Evolutionary conservation across 345 rosid genomes (phyloP).

Genomic region (Eucalyptus polybractea): DNA sequence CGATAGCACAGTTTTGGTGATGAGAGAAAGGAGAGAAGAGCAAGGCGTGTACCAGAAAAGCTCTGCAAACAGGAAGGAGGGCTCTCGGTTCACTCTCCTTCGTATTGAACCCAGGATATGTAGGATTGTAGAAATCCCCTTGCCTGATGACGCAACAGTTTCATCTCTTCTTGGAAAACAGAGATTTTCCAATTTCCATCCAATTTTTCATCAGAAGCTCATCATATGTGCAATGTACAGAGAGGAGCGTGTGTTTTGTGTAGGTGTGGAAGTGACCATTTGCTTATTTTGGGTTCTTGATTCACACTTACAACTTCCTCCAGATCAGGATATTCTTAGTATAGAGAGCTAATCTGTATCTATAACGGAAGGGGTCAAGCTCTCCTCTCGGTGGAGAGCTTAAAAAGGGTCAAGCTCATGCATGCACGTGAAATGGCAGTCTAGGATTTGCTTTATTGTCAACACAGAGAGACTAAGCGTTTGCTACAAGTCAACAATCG

Average conservation of each 20-base stretch:
- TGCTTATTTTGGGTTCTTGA: constrained; percentile 11
- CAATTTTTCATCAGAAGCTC: not conserved
- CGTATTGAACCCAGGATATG: not conserved
- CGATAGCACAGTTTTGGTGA: not conserved
- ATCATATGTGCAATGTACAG: not conserved
- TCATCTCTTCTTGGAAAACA: not conserved
- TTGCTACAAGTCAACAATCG: not conserved
- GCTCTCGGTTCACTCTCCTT: not conserved
- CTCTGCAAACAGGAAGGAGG: not conserved
- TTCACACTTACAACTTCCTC: not conserved
- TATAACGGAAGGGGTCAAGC: not conserved
- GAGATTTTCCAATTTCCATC: not conserved
- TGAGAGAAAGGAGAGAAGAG: not conserved
- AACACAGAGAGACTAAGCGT: not conserved
- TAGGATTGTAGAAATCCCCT: not conserved
- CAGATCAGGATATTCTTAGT: not conserved
- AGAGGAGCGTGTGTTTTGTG: not conserved
- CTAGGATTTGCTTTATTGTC: not conserved
- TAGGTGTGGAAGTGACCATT: not conserved
- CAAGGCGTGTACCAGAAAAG: not conserved
- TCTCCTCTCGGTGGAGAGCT: not conserved
- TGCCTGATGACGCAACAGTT: not conserved
- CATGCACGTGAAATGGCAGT: not conserved
- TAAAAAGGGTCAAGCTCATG: not conserved
- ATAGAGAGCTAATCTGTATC: not conserved